A percentile compares a stretch with the other conserved stretches of the same genome.
These are phyloP conservation scores for Entelexis paramagnoliae DNA, from an alignment of 1,139 yeast genomes.

Conservation along the genomic window DNA sequence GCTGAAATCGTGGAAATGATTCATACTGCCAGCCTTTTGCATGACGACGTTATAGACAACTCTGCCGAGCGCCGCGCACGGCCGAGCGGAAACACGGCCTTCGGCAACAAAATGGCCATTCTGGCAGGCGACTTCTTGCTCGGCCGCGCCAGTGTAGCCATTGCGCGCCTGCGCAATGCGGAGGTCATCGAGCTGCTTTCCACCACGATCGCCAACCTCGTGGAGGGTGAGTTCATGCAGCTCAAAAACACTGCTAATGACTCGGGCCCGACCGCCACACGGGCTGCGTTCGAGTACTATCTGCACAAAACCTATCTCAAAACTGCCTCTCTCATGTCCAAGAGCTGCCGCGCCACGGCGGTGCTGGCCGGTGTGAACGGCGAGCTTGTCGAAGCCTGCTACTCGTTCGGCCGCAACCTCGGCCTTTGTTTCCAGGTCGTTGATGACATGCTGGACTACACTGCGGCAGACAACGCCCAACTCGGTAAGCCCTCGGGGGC, in stretches of 20 bases:
- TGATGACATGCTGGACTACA: conserved; percentile 92
- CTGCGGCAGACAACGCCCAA: conserved; percentile 68
- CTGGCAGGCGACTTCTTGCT: conserved; percentile 91
- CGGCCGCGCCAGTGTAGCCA: conserved; percentile 93
- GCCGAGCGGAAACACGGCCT: conserved; percentile 86
- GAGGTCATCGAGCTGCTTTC: conserved; percentile 93
- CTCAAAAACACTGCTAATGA: conserved; percentile 73
- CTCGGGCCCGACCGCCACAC: conserved; percentile 50
- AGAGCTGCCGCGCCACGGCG: conserved; percentile 87
- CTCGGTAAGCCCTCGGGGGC: conserved; percentile 96
- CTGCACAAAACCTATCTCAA: conserved; percentile 89
- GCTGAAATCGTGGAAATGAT: conserved; percentile 98
- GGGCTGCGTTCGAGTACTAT: conserved; percentile 89
- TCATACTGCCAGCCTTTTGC: conserved; percentile 91
- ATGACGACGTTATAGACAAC: conserved; percentile 93
- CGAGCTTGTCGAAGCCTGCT: conserved; percentile 67
- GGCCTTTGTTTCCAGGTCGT: conserved; percentile 95
- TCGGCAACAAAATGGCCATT: conserved; percentile 94
- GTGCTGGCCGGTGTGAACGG: conserved; percentile 79
- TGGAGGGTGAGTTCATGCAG: conserved; percentile 98
- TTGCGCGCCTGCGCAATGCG: conserved; percentile 87
- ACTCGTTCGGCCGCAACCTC: conserved; percentile 82
- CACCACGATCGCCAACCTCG: conserved; percentile 91
- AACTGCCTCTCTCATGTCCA: conserved; percentile 93
- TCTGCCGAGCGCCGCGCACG: conserved; percentile 85